These are phyloP conservation scores for Stagonosporopsis cucurbitacearum DNA, from an alignment of 2,329 filamentous ascomycete genomes.

Conservation along the genomic window DNA sequence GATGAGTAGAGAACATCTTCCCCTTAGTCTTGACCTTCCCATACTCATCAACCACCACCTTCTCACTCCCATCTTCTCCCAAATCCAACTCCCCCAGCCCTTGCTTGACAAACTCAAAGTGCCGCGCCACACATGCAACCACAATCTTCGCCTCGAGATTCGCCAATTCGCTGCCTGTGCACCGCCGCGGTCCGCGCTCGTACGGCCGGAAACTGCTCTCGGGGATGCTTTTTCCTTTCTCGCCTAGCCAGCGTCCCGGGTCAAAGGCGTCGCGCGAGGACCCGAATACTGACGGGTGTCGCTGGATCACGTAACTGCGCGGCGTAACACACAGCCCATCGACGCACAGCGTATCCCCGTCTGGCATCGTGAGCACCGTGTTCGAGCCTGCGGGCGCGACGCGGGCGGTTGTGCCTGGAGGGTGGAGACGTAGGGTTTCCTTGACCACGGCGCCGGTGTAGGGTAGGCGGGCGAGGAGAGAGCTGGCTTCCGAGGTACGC, in stretches of 20 bases:
- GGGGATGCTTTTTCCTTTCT: constrained; percentile 29
- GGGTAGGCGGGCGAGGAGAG: constrained; percentile 43
- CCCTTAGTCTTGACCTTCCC: constrained; percentile 17
- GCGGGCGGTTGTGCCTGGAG: constrained; percentile 32
- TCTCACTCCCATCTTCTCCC: constrained; percentile 6
- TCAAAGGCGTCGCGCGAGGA: constrained; percentile 30
- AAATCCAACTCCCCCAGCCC: constrained; percentile 33
- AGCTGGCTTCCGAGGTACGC: background rate
- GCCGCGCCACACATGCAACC: constrained; percentile 56
- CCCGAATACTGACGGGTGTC: constrained; percentile 25
- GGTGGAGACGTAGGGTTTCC: constrained; percentile 53
- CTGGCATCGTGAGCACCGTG: constrained; percentile 18
- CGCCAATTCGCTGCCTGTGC: constrained; percentile 63
- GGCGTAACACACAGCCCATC: constrained; percentile 22
- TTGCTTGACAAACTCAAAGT: constrained; percentile 52
- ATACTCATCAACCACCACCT: background rate
- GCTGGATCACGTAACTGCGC: constrained; percentile 25
- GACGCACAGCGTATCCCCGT: constrained; percentile 16
- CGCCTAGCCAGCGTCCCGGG: constrained; percentile 26
- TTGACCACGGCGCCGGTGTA: constrained; percentile 53
- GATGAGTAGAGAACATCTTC: constrained; percentile 12
- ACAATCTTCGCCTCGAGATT: constrained; percentile 59
- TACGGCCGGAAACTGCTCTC: constrained; percentile 61
- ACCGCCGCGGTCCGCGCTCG: constrained; percentile 60
- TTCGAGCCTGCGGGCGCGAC: constrained; percentile 19